Base-by-base conservation (phyloP, 1,284 basidiomycete genomes). In the Volvariella volvacea region DNA sequence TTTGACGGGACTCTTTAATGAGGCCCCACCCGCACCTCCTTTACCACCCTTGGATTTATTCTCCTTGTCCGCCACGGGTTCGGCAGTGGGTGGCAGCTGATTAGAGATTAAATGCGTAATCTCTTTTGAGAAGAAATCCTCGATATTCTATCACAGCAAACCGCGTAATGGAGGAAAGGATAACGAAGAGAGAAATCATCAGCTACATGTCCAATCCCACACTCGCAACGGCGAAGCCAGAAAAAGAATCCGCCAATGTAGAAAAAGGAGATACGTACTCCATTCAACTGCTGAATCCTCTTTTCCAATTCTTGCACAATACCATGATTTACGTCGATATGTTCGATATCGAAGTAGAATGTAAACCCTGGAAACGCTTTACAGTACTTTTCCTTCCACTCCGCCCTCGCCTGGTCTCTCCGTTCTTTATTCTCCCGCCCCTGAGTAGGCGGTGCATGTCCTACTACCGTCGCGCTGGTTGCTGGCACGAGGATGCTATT, bases 61-160 rank as follows among this genome's bases (percentile, higher is more conserved):
- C 62, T 88, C 85, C 60, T 88, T 88, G 59, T 85, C 76, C 2
- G 65, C 63, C 9, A 60, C 48, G 40, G 68, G 46, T 37, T 16
- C 32, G 14, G 39, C 67, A 15, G 50, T 25, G 16, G 64, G 57
- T 48, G 68, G 53, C 42, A 73, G 53, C 50, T 74, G 68, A 62
- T 86, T 73, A 54, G 86, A 88, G 57, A 97, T 83, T 51, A 96
- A 74, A 64, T 97, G 93, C 0, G 91, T 92, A 36, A 93, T 80
- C 39, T 82, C 76, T 45, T 76, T 83, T 16, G 86, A 89, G 64
- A 94, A 93, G 73, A 94, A 94, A 53, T 85, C 80, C 49, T 92
- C 88, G 50, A 92, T 74, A 38, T 70, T 71, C 89, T 92, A 55
- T 28, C 45, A 15, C 33, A 42, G 33, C 30, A 20, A 15, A n/a